A percentile compares a stretch with the other conserved stretches of the same genome.
Conservation (phyloP, 2,329 filamentous ascomycete genomes). For the Diaporthe caulivora region DNA sequence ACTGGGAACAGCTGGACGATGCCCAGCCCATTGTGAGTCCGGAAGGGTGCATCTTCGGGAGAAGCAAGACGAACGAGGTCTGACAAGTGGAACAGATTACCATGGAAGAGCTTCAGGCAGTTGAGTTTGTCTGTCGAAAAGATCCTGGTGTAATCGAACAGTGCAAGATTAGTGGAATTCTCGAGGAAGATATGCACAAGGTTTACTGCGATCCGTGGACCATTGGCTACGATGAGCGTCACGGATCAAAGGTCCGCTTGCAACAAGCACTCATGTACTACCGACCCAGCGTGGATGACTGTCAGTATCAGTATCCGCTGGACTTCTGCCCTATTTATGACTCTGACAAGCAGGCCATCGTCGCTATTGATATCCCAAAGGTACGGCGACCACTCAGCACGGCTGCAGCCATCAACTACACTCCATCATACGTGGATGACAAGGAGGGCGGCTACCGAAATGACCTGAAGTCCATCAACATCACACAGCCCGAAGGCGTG, state of each 20-base stretch:
- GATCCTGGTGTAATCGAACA: constrained; percentile 93
- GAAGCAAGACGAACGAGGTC: neutral
- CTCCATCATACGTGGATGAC: constrained; percentile 75
- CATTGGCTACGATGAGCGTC: constrained; percentile 93
- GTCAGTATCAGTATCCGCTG: constrained; percentile 90
- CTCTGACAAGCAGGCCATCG: constrained; percentile 80
- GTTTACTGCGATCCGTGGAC: constrained; percentile 98
- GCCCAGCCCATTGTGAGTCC: constrained; percentile 81
- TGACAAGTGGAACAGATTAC: constrained; percentile 71
- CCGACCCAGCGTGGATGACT: constrained; percentile 85
- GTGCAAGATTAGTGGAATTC: constrained; percentile 85
- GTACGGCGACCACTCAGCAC: constrained; percentile 81
- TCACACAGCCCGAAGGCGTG: constrained; percentile 83
- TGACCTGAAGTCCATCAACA: constrained; percentile 83
- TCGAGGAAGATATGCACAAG: constrained; percentile 89
- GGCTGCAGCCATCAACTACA: constrained; percentile 82
- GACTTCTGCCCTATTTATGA: constrained; percentile 97
- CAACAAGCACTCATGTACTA: constrained; percentile 98
- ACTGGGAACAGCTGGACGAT: constrained; percentile 81
- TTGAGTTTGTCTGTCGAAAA: constrained; percentile 80
- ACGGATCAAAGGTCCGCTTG: constrained; percentile 81
- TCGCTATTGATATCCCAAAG: constrained; percentile 86
- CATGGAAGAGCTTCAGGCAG: constrained; percentile 87
- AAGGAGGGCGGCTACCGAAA: constrained; percentile 80
- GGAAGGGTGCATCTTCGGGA: neutral